phyloP scores from a whole-genome alignment of 2,329 filamentous ascomycete species.

The Trichothecium sympodiale region DNA sequence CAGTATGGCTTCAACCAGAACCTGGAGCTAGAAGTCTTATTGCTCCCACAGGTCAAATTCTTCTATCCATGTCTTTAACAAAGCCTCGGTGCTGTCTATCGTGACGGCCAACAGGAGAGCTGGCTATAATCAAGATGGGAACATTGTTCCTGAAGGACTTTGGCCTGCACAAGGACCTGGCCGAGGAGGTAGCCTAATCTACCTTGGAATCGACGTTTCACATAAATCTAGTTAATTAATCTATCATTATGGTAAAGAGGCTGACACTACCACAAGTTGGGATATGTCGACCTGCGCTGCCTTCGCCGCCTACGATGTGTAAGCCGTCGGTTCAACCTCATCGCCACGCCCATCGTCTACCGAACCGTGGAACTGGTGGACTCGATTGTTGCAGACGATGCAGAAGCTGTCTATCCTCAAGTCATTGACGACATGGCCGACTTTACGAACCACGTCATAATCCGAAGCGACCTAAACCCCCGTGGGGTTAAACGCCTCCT shows the following conservation, averaged over 20 bases:
- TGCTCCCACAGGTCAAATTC: too few species aligned
- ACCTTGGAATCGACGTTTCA: too few species aligned
- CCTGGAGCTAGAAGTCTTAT: too few species aligned
- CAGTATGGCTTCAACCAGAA: too few species aligned
- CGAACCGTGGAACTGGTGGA: conserved; percentile 25
- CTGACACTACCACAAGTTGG: conserved; percentile 18
- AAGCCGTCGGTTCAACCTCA: conserved; percentile 26
- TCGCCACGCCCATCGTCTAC: conserved; percentile 32
- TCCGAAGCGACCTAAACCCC: conserved; percentile 28
- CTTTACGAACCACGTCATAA: conserved; percentile 28
- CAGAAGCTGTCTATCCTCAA: conserved; percentile 19
- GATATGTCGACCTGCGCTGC: conserved; percentile 22
- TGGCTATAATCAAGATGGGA: too few species aligned
- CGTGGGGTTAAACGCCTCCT: conserved; percentile 23
- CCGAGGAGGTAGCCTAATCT: conserved; percentile 23
- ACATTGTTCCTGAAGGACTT: too few species aligned
- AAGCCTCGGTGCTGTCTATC: too few species aligned
- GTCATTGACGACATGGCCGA: conserved; percentile 22
- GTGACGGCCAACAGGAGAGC: too few species aligned
- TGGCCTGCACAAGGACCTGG: too few species aligned
- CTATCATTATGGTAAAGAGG: not conserved
- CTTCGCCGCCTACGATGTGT: conserved; percentile 23
- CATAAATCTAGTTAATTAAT: too few species aligned
- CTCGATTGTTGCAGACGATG: conserved; percentile 21
- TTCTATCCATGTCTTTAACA: too few species aligned